These are phyloP conservation scores for Geotrichum europaeum DNA, from an alignment of 1,139 yeast species.

Conservation along the genomic window DNA sequence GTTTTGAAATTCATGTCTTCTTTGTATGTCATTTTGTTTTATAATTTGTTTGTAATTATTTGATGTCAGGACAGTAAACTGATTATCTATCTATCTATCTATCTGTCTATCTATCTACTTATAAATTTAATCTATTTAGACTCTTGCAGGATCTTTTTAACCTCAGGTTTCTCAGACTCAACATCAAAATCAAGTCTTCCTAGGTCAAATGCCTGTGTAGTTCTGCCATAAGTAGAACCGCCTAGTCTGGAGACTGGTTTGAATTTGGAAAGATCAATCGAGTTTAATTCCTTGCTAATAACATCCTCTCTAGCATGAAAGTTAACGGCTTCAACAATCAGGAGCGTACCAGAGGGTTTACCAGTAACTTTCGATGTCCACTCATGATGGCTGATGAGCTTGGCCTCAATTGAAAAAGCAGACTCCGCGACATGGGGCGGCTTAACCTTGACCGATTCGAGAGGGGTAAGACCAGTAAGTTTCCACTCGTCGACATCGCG, in stretches of 20 bases:
- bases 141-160: conserved; percentile 9
- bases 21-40: background rate
- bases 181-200: conserved; percentile 40
- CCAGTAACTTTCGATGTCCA: conserved; percentile 42
- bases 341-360: conserved; percentile 39
- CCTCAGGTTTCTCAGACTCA: conserved; percentile 19
- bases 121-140: background rate
- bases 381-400: conserved; percentile 42
- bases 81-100: no score
- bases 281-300: conserved; percentile 39
- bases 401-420: conserved; percentile 55
- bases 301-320: conserved; percentile 56
- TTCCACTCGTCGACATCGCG: conserved; percentile 50
- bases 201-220: conserved; percentile 41
- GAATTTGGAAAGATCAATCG: conserved; percentile 44
- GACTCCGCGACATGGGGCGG: conserved; percentile 57
- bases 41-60: no score
- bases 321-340: conserved; percentile 50
- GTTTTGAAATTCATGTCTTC: background rate
- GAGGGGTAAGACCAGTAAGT: conserved; percentile 49
- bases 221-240: conserved; percentile 47
- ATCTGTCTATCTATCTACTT: background rate
- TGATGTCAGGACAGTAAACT: no score
- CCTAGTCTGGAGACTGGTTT: conserved; percentile 55
- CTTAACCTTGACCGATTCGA: conserved; percentile 41